Conservation (phyloP, 23 red algal genomes). For the Gracilaria domingensis region DNA sequence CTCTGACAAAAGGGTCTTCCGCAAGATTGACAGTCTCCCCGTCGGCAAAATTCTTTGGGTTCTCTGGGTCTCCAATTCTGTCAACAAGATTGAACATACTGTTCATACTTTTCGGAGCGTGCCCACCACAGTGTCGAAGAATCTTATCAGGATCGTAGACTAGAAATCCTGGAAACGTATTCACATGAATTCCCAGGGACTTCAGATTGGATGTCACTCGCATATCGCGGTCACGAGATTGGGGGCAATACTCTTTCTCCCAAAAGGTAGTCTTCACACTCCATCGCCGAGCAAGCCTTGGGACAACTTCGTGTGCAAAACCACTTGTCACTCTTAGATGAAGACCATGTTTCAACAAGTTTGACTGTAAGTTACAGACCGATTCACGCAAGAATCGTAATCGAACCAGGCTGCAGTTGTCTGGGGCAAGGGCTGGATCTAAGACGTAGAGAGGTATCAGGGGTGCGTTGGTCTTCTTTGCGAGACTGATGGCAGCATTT, state of each 20-base stretch:
- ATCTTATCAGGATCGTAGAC: slow-evolving; percentile 87
- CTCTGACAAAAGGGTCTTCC: slow-evolving; percentile 16
- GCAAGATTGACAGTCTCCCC: slow-evolving; percentile 8
- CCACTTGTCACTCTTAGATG: slow-evolving; percentile 67
- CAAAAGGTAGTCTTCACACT: slow-evolving; percentile 47
- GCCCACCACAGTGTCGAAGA: slow-evolving; percentile 41
- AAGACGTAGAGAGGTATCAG: slow-evolving; percentile 78
- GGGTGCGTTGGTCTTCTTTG: neutral
- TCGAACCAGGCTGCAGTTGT: slow-evolving; percentile 67
- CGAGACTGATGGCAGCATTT: slow-evolving; percentile 55
- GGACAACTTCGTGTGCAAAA: slow-evolving; percentile 48
- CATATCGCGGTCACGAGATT: slow-evolving; percentile 60
- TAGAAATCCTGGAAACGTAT: slow-evolving; percentile 52
- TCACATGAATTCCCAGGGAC: slow-evolving; percentile 55
- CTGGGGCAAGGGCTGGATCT: slow-evolving; percentile 61
- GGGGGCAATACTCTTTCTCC: slow-evolving; percentile 74
- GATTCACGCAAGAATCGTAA: slow-evolving; percentile 88
- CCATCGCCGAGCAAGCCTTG: slow-evolving; percentile 31
- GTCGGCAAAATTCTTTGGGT: slow-evolving; percentile 30
- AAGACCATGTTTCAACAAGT: slow-evolving; percentile 53
- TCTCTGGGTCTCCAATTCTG: slow-evolving; percentile 65
- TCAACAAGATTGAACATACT: slow-evolving; percentile 69
- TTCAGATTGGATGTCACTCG: slow-evolving; percentile 16
- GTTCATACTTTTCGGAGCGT: slow-evolving; percentile 65
- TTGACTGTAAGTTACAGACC: slow-evolving; percentile 68